These are phyloP conservation scores for Handroanthus guayacan DNA, from an alignment of 257 asterid genomes.

Conservation along the genomic window DNA sequence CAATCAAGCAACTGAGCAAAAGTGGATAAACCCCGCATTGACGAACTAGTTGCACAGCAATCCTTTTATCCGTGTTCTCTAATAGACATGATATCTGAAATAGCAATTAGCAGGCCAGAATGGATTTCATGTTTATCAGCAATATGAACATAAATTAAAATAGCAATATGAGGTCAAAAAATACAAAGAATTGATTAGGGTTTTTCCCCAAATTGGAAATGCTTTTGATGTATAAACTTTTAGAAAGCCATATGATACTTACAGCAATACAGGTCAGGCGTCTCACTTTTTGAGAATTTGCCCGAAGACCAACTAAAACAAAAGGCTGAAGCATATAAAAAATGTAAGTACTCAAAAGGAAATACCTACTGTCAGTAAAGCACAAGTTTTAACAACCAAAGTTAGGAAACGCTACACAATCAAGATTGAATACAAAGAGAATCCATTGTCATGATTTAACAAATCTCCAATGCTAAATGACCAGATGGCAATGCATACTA, in stretches of 20 bases:
- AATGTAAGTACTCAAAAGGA: conserved; percentile 33
- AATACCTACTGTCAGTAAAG: neutral
- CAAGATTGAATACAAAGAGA: neutral
- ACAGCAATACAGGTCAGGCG: conserved; percentile 79
- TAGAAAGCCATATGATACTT: conserved; percentile 43
- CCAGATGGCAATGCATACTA: conserved; percentile 3
- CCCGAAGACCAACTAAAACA: conserved; percentile 80
- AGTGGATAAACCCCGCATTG: conserved; percentile 69
- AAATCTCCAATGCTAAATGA: conserved; percentile 20
- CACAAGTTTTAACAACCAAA: neutral
- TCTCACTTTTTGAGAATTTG: conserved; percentile 82
- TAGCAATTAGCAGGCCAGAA: conserved; percentile 27
- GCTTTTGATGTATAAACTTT: conserved; percentile 5
- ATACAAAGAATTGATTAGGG: neutral
- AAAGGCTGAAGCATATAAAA: conserved; percentile 66
- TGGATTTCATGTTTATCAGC: conserved; percentile 18
- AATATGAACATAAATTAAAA: conserved; percentile 10
- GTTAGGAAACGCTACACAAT: too few relatives aligned
- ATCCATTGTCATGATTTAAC: conserved; percentile 11
- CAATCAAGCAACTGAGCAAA: conserved; percentile 80
- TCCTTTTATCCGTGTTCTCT: conserved; percentile 62
- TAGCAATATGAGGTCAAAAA: neutral
- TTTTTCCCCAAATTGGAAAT: neutral
- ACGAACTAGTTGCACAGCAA: conserved; percentile 60
- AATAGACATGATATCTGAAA: conserved; percentile 77